A percentile compares a stretch with the other conserved stretches of the same genome.
These are phyloP conservation scores for Daldinia grandis DNA, from an alignment of 495 filamentous ascomycete genomes.

Conservation along the genomic window DNA sequence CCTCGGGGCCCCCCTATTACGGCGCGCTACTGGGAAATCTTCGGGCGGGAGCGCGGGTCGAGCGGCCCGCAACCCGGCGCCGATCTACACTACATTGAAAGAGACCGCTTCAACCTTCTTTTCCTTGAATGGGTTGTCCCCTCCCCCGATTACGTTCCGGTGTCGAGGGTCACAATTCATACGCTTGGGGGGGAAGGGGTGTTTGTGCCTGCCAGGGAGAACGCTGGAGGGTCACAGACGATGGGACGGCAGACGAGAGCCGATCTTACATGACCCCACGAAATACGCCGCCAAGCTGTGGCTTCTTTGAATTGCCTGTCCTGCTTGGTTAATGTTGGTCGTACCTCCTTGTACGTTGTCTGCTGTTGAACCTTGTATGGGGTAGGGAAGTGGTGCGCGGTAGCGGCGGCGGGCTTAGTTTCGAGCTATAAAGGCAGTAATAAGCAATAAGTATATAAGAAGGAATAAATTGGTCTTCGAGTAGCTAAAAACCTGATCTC, in stretches of 20 bases:
- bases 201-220: not conserved
- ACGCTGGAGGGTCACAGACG: conserved; percentile 22
- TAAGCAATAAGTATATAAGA: too few relatives aligned
- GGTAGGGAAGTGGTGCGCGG: conserved; percentile 8
- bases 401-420: conserved; percentile 20
- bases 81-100: conserved; percentile 36
- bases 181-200: conserved; percentile 8
- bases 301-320: conserved; percentile 9
- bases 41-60: conserved; percentile 20
- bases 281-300: conserved; percentile 27
- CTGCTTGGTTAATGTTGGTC: conserved; percentile 9
- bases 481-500: not conserved
- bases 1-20: conserved; percentile 22
- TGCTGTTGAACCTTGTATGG: conserved; percentile 23
- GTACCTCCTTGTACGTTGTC: conserved; percentile 1
- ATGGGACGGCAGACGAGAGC: conserved; percentile 24
- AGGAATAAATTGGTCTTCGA: conserved; percentile 10
- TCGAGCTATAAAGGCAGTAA: conserved; percentile 28
- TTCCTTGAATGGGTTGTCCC: conserved; percentile 3
- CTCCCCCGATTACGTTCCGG: conserved; percentile 29
- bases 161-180: conserved; percentile 38
- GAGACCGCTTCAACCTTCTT: conserved; percentile 8
- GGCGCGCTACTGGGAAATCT: conserved; percentile 30
- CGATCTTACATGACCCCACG: conserved; percentile 25
- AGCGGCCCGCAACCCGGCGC: conserved; percentile 35